Percentiles rank a stretch among this genome's conserved stretches.
These are phyloP conservation scores for Plectranthus barbatus DNA, from an alignment of 257 asterid genomes.

Conservation along the genomic window DNA sequence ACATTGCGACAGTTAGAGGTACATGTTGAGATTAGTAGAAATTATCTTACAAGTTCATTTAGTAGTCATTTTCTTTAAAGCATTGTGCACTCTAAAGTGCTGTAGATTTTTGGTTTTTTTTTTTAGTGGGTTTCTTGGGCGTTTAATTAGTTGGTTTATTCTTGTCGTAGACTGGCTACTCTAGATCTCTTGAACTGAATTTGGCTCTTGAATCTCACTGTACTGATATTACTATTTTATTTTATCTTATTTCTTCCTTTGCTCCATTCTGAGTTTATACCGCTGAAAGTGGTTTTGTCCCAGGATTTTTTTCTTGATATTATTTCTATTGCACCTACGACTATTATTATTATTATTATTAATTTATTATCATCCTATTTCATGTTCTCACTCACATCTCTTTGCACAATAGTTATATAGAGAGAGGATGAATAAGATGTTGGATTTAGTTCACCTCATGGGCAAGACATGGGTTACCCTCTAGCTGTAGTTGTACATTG, in stretches of 20 bases:
- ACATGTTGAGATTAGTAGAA: conserved; percentile 39
- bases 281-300: neutral
- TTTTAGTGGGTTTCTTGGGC: conserved; percentile 15
- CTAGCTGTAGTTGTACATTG: neutral
- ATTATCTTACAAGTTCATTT: conserved; percentile 27
- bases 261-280: neutral
- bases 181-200: conserved; percentile 15
- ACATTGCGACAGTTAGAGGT: conserved; percentile 93
- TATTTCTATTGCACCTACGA: neutral
- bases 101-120: conserved; percentile 12
- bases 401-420: neutral
- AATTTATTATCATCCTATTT: neutral
- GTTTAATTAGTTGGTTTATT: conserved; percentile 14
- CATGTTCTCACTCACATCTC: neutral
- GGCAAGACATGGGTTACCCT: neutral
- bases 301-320: neutral
- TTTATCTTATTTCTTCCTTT: neutral
- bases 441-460: conserved; percentile 8
- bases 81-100: conserved; percentile 25
- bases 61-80: conserved; percentile 27
- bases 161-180: conserved; percentile 3
- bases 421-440: neutral
- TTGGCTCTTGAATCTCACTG: conserved; percentile 11
- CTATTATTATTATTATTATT: too few species aligned
- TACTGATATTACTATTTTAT: conserved; percentile 8